Base-by-base conservation (phyloP, 2,329 filamentous ascomycete species). In the Aspergillus terreus region DNA sequence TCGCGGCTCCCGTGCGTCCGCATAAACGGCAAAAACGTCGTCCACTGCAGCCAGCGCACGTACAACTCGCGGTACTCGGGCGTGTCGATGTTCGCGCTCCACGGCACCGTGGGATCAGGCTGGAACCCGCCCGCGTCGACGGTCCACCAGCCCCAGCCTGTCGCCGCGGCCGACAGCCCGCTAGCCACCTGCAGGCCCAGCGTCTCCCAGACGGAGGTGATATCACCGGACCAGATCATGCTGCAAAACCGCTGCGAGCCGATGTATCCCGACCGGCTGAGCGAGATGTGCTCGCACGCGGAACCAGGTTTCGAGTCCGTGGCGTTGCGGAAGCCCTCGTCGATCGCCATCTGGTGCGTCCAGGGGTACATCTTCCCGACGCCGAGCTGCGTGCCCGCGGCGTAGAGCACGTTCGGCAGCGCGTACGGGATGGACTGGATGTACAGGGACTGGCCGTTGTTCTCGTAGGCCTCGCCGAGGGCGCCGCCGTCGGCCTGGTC, bases 41-140 rank as follows among this genome's bases (percentile, higher is more conserved):
- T 81, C 82, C 82, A 86, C 56, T 86, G 82, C 58, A 86, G 83
- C 83, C 83, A 86, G 2, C 83, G 71, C 2, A 82, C 76, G 47
- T 84, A 81, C 0, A 86, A 67, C 62, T 86, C 83, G 7, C 80
- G 74, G 64, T 85, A 86, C 0, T 62, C 69, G 0, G 69, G 63
- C 30, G 82, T 76, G 1, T 71, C 63, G 0, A 82, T 79, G 53
- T 82, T 73, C 0, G 82, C 82, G 15, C 82, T 66, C 70, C 70
- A 73, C 7, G 53, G 48, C 0, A 71, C 63, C 0, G 67, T 67
- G 2, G 67, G 63, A 49, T 72, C 68, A 0, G 55, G 81, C 57
- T 86, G 82, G 59, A 86, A 86, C 0, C 83, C 84, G 1, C 84
- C 83, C 36, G 86, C 85, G 54, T 86, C 83, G 0, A 82, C 84